Conservation (phyloP, 495 filamentous ascomycete species). For the Talaromyces stipitatus region DNA sequence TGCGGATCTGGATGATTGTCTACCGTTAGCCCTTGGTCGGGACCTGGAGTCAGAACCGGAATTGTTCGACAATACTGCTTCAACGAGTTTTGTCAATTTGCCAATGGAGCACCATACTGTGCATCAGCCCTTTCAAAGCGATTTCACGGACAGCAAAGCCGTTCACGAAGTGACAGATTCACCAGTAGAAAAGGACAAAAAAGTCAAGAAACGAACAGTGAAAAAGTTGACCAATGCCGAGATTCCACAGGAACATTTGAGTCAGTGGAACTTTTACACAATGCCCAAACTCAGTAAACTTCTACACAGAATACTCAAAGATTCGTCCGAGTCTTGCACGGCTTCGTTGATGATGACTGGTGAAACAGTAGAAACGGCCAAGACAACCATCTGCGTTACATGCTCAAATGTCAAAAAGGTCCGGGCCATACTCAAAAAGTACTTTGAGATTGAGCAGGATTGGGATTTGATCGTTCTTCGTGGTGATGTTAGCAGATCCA, state of each 20-base stretch:
- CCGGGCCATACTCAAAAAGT: conserved; percentile 61
- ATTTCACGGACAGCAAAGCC: conserved; percentile 14
- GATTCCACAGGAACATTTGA: conserved; percentile 53
- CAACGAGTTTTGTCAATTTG: conserved; percentile 12
- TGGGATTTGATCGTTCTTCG: conserved; percentile 54
- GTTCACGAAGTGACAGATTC: conserved; percentile 8
- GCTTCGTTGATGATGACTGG: conserved; percentile 69
- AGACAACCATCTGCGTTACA: conserved; percentile 68
- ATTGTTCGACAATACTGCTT: conserved; percentile 1
- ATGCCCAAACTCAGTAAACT: conserved; percentile 65
- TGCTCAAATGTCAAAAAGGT: conserved; percentile 67
- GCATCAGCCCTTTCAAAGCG: not conserved
- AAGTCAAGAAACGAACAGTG: conserved; percentile 33
- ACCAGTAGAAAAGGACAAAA: conserved; percentile 23
- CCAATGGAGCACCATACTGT: conserved; percentile 4
- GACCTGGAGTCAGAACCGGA: conserved; percentile 23
- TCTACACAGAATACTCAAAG: conserved; percentile 55
- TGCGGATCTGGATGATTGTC: conserved; percentile 38
- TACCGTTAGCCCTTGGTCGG: conserved; percentile 37
- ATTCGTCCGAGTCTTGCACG: conserved; percentile 59
- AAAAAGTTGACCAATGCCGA: conserved; percentile 37
- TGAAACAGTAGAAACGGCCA: conserved; percentile 54
- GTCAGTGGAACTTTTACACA: conserved; percentile 63
- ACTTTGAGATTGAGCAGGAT: conserved; percentile 57
- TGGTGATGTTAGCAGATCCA: conserved; percentile 62